These are phyloP conservation scores for Penicillium argentinense DNA, from an alignment of 495 filamentous ascomycete genomes.

Conservation along the genomic window DNA sequence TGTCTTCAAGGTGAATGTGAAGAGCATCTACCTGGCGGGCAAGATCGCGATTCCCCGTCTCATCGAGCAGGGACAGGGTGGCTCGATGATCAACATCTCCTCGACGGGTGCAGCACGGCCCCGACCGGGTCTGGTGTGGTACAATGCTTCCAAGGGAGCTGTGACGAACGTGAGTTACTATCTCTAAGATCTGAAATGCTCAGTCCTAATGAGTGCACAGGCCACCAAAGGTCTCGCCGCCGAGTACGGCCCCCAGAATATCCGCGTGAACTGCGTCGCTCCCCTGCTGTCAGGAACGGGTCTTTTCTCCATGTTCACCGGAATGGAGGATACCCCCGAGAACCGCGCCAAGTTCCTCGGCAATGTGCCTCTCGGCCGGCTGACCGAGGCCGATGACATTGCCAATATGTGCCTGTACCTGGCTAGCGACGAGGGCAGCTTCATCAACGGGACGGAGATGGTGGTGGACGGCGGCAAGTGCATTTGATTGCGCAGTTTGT, in stretches of 20 bases:
- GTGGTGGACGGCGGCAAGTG: constrained; percentile 40
- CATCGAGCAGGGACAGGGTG: constrained; percentile 56
- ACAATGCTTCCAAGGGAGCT: constrained; percentile 67
- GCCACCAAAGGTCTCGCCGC: constrained; percentile 66
- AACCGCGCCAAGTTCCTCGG: constrained; percentile 66
- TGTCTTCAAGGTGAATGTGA: constrained; percentile 65
- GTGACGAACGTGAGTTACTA: constrained; percentile 54
- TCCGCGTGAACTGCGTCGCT: constrained; percentile 64
- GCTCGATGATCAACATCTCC: constrained; percentile 65
- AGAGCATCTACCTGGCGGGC: constrained; percentile 58
- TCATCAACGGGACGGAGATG: constrained; percentile 64
- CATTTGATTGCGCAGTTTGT: too few relatives aligned
- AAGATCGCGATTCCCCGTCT: constrained; percentile 54
- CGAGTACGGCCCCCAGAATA: constrained; percentile 64
- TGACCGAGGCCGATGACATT: constrained; percentile 64
- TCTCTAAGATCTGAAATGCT: too few relatives aligned
- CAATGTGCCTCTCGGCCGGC: constrained; percentile 64
- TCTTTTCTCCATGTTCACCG: constrained; percentile 64
- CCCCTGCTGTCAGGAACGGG: constrained; percentile 63
- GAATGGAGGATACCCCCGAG: constrained; percentile 65
- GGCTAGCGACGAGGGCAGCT: constrained; percentile 65
- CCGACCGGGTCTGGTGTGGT: constrained; percentile 68
- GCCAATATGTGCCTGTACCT: constrained; percentile 66
- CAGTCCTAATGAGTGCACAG: too few relatives aligned
- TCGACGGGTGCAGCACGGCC: constrained; percentile 63